Percentiles rank a stretch among this genome's conserved stretches.
Evolutionary conservation across 2,329 filamentous ascomycete species (phyloP).

Genomic region (Onygenales sp.): DNA sequence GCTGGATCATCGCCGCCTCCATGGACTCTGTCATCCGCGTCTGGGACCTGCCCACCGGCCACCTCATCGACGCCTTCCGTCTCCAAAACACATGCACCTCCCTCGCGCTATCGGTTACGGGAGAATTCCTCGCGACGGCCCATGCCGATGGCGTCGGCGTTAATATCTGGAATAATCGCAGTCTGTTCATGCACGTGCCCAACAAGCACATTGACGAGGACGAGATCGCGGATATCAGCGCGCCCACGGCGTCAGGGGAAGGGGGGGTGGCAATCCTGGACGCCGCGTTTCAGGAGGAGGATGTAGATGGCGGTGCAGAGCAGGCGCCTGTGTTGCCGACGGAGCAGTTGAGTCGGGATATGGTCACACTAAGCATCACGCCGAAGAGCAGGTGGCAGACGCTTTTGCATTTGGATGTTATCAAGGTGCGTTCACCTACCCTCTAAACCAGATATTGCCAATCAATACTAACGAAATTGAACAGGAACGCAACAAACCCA

Average conservation of each 20-base stretch:
- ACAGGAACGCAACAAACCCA: constrained; percentile 84
- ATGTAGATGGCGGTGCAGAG: constrained; percentile 34
- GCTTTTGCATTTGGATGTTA: constrained; percentile 80
- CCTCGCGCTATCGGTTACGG: constrained; percentile 77
- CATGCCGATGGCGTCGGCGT: constrained; percentile 75
- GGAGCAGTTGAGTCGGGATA: constrained; percentile 71
- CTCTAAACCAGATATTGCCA: background rate
- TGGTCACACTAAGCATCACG: constrained; percentile 82
- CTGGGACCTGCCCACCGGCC: constrained; percentile 92
- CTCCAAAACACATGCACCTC: constrained; percentile 71
- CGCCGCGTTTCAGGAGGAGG: constrained; percentile 57
- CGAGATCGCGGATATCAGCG: constrained; percentile 55
- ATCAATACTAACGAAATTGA: constrained; percentile 7
- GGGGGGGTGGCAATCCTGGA: constrained; percentile 66
- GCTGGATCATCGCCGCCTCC: constrained; percentile 85
- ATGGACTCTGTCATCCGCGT: constrained; percentile 71
- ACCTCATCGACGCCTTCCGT: constrained; percentile 85
- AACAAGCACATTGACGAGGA: constrained; percentile 75
- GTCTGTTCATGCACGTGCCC: constrained; percentile 79
- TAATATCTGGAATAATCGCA: constrained; percentile 93
- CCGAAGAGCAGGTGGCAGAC: constrained; percentile 93
- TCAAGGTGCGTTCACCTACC: constrained; percentile 41
- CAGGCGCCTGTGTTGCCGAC: constrained; percentile 47
- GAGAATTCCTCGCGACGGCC: constrained; percentile 88
- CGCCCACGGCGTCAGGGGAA: constrained; percentile 74